Evolutionary conservation across 2,329 filamentous ascomycete species (phyloP).

Genomic region (Echinosphaeria canescens): DNA sequence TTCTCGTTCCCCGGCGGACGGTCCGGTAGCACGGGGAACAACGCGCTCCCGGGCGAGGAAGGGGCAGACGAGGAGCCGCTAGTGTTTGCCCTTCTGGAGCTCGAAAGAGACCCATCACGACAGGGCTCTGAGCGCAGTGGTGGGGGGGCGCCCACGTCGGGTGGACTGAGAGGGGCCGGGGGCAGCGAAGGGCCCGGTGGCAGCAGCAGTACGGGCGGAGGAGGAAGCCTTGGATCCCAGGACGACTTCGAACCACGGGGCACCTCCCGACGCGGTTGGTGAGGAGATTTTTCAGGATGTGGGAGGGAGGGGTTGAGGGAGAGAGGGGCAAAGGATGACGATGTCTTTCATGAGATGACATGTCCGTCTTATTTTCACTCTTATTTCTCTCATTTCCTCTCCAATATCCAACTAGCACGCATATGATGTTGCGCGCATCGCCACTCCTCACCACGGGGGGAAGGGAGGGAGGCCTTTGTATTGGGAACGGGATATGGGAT

Average conservation of each 20-base stretch:
- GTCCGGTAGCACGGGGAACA: constrained; percentile 1
- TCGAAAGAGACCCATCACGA: constrained; percentile 36
- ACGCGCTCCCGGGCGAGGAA: constrained; percentile 17
- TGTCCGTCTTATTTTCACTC: too few species aligned
- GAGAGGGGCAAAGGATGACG: neutral
- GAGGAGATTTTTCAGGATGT: neutral
- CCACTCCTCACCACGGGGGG: too few species aligned
- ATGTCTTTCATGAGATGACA: too few species aligned
- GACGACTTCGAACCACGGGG: constrained; percentile 5
- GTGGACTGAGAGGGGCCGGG: neutral
- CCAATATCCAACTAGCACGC: too few species aligned
- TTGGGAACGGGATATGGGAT: too few species aligned
- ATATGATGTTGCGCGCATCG: too few species aligned
- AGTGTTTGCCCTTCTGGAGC: constrained; percentile 53
- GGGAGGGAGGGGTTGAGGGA: neutral
- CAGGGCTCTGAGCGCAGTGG: constrained; percentile 10
- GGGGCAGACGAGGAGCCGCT: constrained; percentile 45
- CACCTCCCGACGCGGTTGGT: neutral
- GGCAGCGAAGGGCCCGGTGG: constrained; percentile 1
- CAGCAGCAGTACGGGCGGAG: constrained; percentile 1
- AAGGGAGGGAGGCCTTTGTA: too few species aligned
- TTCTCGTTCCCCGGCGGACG: constrained; percentile 18
- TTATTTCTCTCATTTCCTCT: too few species aligned
- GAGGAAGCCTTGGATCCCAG: constrained; percentile 5
- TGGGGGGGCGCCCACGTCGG: neutral